phyloP scores from a whole-genome alignment of 768 basidiomycete species.

The Rhizopogon vinicolor region DNA sequence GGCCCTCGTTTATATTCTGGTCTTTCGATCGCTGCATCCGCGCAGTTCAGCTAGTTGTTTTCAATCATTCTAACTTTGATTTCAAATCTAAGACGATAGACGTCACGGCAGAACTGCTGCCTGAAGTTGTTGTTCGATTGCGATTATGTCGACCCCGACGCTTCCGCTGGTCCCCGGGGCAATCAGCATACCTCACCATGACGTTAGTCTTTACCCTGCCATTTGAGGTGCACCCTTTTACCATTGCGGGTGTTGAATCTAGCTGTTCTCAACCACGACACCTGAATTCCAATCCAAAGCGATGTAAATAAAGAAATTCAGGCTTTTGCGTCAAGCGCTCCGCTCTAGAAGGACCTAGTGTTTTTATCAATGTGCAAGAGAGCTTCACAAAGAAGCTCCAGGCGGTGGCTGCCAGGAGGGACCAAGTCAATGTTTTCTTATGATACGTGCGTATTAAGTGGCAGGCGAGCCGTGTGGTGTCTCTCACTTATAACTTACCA shows the following conservation, averaged over 20 bases:
- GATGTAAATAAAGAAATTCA: background rate
- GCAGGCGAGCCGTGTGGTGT: slow-evolving; percentile 26
- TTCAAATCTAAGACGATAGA: slow-evolving; percentile 21
- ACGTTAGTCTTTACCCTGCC: slow-evolving; percentile 34
- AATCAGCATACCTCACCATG: slow-evolving; percentile 43
- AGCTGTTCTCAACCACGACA: background rate
- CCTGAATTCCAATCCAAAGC: slow-evolving; percentile 5
- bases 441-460: slow-evolving; percentile 35
- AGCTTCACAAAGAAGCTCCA: slow-evolving; percentile 49
- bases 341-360: slow-evolving; percentile 31
- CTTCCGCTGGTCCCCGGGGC: slow-evolving; percentile 46
- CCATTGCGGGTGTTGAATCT: slow-evolving; percentile 36
- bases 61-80: slow-evolving; percentile 36
- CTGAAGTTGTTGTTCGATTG: slow-evolving; percentile 38
- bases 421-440: slow-evolving; percentile 36
- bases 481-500: background rate
- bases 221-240: slow-evolving; percentile 51
- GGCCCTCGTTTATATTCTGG: slow-evolving; percentile 52
- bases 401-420: slow-evolving; percentile 19
- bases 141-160: slow-evolving; percentile 34
- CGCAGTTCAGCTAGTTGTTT: slow-evolving; percentile 33
- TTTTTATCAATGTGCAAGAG: slow-evolving; percentile 50
- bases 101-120: slow-evolving; percentile 35
- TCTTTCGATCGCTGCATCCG: slow-evolving; percentile 47
- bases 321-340: background rate